Conservation (phyloP, 768 basidiomycete species). For the Hypholoma fasciculare region DNA sequence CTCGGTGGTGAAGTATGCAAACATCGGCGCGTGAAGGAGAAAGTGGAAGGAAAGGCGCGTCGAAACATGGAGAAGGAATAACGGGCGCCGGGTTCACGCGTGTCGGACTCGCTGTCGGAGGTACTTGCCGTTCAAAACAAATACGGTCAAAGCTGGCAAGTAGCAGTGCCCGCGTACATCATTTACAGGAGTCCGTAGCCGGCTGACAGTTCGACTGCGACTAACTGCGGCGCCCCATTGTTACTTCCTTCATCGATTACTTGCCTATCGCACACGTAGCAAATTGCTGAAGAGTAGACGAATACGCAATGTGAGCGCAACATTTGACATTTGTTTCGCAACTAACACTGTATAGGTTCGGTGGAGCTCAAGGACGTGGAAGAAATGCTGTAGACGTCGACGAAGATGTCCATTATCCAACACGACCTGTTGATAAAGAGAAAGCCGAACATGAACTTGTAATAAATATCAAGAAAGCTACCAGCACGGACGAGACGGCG, state of each 20-base stretch:
- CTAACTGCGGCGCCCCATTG: neutral
- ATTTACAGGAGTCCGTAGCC: conserved; percentile 5
- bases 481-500: conserved; percentile 90
- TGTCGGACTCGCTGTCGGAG: neutral
- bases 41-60: conserved; percentile 11
- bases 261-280: no score
- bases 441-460: conserved; percentile 94
- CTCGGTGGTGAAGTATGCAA: conserved; percentile 18
- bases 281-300: neutral
- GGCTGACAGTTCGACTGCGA: neutral
- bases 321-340: neutral
- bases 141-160: conserved; percentile 13
- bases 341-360: conserved; percentile 34
- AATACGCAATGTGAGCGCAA: conserved; percentile 2
- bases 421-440: conserved; percentile 97
- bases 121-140: conserved; percentile 7
- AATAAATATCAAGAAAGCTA: conserved; percentile 98
- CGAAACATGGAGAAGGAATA: conserved; percentile 11
- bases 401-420: conserved; percentile 90
- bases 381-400: conserved; percentile 64
- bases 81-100: neutral
- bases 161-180: conserved; percentile 1
- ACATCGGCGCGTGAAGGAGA: conserved; percentile 16
- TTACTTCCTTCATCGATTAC: neutral
- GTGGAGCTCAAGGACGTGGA: conserved; percentile 31